A percentile compares a stretch with the other conserved stretches of the same genome.
These are phyloP conservation scores for Emergomyces orientalis DNA, from an alignment of 2,329 filamentous ascomycete genomes.

Conservation along the genomic window DNA sequence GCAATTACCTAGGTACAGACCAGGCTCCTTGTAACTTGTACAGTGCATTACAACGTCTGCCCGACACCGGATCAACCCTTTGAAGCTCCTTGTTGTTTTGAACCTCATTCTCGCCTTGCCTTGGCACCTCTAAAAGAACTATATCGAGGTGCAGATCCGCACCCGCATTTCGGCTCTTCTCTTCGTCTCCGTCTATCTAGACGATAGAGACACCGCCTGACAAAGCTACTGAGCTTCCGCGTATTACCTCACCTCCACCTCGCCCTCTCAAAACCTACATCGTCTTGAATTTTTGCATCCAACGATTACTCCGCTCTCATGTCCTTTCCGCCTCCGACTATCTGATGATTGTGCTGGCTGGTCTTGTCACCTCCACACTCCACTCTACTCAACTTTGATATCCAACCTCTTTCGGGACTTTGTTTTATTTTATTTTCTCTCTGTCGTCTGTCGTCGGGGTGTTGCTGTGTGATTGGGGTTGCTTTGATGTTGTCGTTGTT, in stretches of 20 bases:
- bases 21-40: no score
- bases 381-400: not conserved
- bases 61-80: no score
- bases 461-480: not conserved
- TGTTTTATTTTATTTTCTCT: not conserved
- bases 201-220: no score
- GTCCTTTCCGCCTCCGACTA: not conserved
- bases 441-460: not conserved
- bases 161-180: not conserved
- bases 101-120: no score
- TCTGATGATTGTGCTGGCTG: not conserved
- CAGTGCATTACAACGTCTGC: no score
- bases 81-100: no score
- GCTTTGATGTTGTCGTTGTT: not conserved
- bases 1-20: no score
- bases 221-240: no score
- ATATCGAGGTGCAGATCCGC: no score
- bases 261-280: not conserved
- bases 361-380: not conserved
- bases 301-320: not conserved
- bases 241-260: not conserved
- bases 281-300: not conserved
- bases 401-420: not conserved
- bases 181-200: not conserved
- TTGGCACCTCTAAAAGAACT: no score